These are phyloP conservation scores for Protea cynaroides DNA, from an alignment of 164 flowering plant genomes.

Conservation along the genomic window DNA sequence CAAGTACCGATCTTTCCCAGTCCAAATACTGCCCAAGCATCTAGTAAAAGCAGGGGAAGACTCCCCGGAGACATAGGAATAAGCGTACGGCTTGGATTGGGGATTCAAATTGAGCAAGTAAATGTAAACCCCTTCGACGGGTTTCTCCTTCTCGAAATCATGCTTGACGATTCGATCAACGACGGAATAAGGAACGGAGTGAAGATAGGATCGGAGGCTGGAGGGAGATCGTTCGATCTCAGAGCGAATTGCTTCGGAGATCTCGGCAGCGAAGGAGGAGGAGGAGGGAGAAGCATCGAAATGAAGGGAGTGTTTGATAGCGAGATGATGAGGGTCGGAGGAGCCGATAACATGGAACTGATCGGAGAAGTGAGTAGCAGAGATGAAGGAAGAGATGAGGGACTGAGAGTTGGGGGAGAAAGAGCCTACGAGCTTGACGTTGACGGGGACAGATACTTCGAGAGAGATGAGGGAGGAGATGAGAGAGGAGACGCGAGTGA, in stretches of 20 bases:
- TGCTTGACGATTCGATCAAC: slow-evolving; percentile 47
- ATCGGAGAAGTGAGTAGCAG: slow-evolving; percentile 32
- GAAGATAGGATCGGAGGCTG: slow-evolving; percentile 17
- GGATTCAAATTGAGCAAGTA: slow-evolving; percentile 58
- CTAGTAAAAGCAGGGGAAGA: slow-evolving; percentile 55
- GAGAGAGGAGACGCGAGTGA: slow-evolving; percentile 11
- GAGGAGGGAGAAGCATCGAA: slow-evolving; percentile 19
- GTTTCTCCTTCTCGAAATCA: slow-evolving; percentile 54
- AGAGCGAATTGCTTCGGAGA: slow-evolving; percentile 20
- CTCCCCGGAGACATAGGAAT: slow-evolving; percentile 40
- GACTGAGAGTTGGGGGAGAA: slow-evolving; percentile 24
- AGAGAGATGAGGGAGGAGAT: slow-evolving; percentile 27
- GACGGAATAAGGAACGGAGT: slow-evolving; percentile 40
- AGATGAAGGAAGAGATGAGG: slow-evolving; percentile 25
- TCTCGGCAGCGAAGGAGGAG: slow-evolving; percentile 19
- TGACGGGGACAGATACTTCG: slow-evolving; percentile 30
- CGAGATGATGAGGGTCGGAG: slow-evolving; percentile 25
- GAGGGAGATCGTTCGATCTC: slow-evolving; percentile 18
- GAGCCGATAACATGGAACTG: slow-evolving; percentile 33
- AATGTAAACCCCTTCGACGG: slow-evolving; percentile 42
- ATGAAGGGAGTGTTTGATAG: slow-evolving; percentile 35
- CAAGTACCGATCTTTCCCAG: slow-evolving; percentile 69
- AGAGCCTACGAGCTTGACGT: slow-evolving; percentile 39
- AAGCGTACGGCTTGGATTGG: slow-evolving; percentile 61
- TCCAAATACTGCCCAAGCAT: slow-evolving; percentile 72